These are phyloP conservation scores for Starmerella kuoi DNA, from an alignment of 805 yeast genomes.

Conservation along the genomic window DNA sequence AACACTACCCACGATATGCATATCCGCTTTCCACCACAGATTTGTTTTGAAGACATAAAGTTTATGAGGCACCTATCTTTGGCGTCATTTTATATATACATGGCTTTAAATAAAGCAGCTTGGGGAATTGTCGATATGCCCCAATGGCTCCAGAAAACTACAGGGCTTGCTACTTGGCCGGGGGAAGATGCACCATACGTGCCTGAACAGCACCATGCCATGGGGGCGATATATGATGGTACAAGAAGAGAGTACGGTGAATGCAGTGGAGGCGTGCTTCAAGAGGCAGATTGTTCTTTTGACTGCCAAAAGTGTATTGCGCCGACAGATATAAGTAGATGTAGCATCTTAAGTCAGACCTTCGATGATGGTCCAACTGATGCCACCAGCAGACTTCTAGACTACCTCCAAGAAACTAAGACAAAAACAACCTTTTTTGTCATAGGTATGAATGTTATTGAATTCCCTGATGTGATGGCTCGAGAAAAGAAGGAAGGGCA, in stretches of 20 bases:
- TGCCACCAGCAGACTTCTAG: slow-evolving; percentile 49
- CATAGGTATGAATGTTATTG: slow-evolving; percentile 67
- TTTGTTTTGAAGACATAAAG: too few species aligned
- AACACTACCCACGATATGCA: too few species aligned
- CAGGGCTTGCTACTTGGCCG: slow-evolving; percentile 75
- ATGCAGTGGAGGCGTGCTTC: slow-evolving; percentile 21
- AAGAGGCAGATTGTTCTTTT: slow-evolving; percentile 50
- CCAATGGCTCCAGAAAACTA: slow-evolving; percentile 59
- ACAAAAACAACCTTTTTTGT: slow-evolving; percentile 69
- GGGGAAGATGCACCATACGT: slow-evolving; percentile 64
- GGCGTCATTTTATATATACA: too few species aligned
- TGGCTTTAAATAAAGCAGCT: too few species aligned
- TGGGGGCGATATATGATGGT: slow-evolving; percentile 41
- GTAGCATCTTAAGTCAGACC: slow-evolving; percentile 67
- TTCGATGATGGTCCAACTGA: slow-evolving; percentile 93
- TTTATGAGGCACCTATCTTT: too few species aligned
- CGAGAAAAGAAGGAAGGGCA: slow-evolving; percentile 53
- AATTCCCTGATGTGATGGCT: slow-evolving; percentile 60
- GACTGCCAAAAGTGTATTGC: slow-evolving; percentile 74
- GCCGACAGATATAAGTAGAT: slow-evolving; percentile 63
- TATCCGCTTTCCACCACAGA: too few species aligned
- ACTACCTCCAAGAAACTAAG: slow-evolving; percentile 31
- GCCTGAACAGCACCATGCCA: slow-evolving; percentile 51
- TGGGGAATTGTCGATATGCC: too few species aligned
- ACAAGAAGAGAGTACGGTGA: slow-evolving; percentile 18